Conservation (phyloP, 202 grass and related monocot species). For the Elaeis oleifera region DNA sequence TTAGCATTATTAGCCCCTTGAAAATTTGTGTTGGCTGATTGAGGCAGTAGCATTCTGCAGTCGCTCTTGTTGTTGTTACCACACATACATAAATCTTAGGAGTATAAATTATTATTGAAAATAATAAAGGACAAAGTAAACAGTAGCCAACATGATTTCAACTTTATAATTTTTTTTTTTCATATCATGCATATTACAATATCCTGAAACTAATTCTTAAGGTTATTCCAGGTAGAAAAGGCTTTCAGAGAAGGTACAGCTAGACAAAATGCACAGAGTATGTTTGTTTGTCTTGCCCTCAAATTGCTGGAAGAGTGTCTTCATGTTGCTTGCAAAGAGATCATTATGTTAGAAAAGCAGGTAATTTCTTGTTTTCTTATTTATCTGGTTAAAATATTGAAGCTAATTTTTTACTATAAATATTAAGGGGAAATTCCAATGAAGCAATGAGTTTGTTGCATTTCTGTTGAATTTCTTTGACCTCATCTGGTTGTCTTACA, state of each 20-base stretch:
- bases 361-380: slow-evolving; percentile 16
- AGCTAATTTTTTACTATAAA: too few relatives aligned
- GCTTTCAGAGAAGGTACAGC: slow-evolving; percentile 96
- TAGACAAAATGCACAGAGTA: slow-evolving; percentile 81
- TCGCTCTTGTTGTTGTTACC: too few relatives aligned
- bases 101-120: too few relatives aligned
- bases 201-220: slow-evolving; percentile 19
- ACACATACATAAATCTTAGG: too few relatives aligned
- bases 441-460: neutral
- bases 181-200: neutral
- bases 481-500: slow-evolving; percentile 24
- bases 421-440: too few relatives aligned
- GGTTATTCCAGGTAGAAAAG: slow-evolving; percentile 69
- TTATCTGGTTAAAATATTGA: too few relatives aligned
- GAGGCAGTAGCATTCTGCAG: too few relatives aligned
- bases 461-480: slow-evolving; percentile 21
- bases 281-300: slow-evolving; percentile 82
- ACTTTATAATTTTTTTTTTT: too few relatives aligned
- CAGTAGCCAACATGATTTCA: neutral
- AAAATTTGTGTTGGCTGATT: too few relatives aligned
- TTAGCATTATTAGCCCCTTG: too few relatives aligned
- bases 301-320: slow-evolving; percentile 84
- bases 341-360: slow-evolving; percentile 97
- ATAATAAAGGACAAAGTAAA: neutral
- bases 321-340: slow-evolving; percentile 99